Conservation (phyloP, 768 basidiomycete genomes). For the Pilatotrama ljubarskyi region DNA sequence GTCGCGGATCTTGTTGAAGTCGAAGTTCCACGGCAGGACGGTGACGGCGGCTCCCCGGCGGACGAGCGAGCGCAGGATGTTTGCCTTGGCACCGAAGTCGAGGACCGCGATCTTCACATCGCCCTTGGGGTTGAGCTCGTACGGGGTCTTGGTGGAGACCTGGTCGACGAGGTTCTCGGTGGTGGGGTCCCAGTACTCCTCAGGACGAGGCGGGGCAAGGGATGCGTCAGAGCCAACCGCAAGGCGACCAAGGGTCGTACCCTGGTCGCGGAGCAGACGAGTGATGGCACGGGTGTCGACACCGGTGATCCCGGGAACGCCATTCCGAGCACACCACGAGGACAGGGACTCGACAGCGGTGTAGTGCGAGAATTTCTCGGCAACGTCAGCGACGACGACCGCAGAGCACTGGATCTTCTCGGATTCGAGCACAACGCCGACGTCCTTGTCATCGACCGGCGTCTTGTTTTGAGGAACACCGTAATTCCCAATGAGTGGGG, state of each 20-base stretch:
- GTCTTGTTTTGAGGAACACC: conserved; percentile 86
- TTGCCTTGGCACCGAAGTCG: conserved; percentile 97
- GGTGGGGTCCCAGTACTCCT: conserved; percentile 94
- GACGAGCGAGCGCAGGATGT: conserved; percentile 91
- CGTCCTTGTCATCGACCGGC: conserved; percentile 70
- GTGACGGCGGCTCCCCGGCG: conserved; percentile 91
- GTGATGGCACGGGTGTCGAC: conserved; percentile 99
- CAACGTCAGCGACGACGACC: conserved; percentile 91
- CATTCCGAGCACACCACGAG: conserved; percentile 89
- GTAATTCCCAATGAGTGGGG: conserved; percentile 98
- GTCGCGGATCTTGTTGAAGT: conserved; percentile 91
- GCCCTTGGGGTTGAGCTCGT: conserved; percentile 83
- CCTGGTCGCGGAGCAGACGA: conserved; percentile 89
- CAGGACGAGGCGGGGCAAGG: conserved; percentile 53
- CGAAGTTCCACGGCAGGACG: conserved; percentile 96
- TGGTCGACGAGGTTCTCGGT: conserved; percentile 92
- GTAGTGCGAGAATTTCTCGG: conserved; percentile 94
- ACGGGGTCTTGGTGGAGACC: conserved; percentile 82
- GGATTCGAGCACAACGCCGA: conserved; percentile 89
- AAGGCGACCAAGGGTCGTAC: conserved; percentile 91
- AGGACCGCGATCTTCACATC: conserved; percentile 92
- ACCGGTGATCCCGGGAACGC: conserved; percentile 92
- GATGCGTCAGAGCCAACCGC: conserved; percentile 76
- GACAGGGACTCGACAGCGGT: conserved; percentile 90
- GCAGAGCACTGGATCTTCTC: conserved; percentile 87